A percentile compares a stretch with the other conserved stretches of the same genome.
phyloP scores from a whole-genome alignment of 176 grass and related monocot species.

The Oryza meyeriana region DNA sequence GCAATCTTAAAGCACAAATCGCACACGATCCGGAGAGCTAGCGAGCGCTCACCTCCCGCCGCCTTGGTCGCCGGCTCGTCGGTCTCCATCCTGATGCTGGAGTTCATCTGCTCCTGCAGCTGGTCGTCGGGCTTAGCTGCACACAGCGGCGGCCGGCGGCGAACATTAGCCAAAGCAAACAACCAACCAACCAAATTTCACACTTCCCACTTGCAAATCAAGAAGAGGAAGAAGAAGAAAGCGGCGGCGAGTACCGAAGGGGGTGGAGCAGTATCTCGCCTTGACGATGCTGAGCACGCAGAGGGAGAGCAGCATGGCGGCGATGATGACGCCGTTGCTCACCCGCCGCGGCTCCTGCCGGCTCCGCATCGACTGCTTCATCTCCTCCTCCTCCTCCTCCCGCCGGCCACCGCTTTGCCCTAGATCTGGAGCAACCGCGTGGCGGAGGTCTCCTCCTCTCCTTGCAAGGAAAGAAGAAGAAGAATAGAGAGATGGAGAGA shows the following conservation, averaged over 20 bases:
- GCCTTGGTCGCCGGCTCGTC: constrained; percentile 36
- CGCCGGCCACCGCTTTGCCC: not conserved
- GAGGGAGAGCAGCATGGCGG: constrained; percentile 67
- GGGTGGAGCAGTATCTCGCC: constrained; percentile 61
- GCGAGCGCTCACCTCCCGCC: constrained; percentile 23
- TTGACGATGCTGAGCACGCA: constrained; percentile 74
- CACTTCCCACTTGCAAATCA: not conserved
- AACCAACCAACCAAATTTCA: not conserved
- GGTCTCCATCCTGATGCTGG: constrained; percentile 45
- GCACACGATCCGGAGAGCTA: not conserved
- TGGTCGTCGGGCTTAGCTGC: constrained; percentile 56
- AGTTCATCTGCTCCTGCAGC: constrained; percentile 55
- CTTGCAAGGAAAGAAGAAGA: not conserved
- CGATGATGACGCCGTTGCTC: constrained; percentile 66
- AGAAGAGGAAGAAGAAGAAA: not conserved
- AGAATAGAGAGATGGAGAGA: not conserved
- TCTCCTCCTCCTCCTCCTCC: not conserved
- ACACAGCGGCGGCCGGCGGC: not conserved
- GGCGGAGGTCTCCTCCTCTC: not conserved
- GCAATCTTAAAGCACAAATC: not conserved
- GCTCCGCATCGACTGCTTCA: constrained; percentile 64
- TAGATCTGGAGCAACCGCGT: constrained; percentile 32
- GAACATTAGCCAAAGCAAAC: not conserved
- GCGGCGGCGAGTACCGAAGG: constrained; percentile 26
- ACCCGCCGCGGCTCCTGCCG: constrained; percentile 57